phyloP scores from a whole-genome alignment of 805 yeast species.

The Teunomyces tritomae region DNA sequence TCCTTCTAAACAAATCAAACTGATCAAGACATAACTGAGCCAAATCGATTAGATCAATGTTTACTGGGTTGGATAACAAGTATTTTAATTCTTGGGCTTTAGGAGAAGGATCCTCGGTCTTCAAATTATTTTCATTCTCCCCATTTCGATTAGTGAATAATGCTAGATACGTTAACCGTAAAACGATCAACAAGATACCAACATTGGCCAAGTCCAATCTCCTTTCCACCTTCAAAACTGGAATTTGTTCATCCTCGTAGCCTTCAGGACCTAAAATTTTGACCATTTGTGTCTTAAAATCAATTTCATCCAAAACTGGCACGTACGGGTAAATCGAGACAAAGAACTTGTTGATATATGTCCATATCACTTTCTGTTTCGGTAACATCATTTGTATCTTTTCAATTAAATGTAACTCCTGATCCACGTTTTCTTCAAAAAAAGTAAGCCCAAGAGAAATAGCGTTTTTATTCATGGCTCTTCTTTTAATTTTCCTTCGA shows the following conservation, averaged over 20 bases:
- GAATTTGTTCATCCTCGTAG: slow-evolving; percentile 18
- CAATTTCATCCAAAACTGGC: slow-evolving; percentile 20
- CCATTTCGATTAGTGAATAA: slow-evolving; percentile 34
- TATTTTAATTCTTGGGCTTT: slow-evolving; percentile 20
- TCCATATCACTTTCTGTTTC: slow-evolving; percentile 13
- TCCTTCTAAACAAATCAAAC: slow-evolving; percentile 38
- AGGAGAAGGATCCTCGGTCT: slow-evolving; percentile 23
- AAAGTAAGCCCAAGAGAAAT: slow-evolving; percentile 34
- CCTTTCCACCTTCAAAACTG: slow-evolving; percentile 25
- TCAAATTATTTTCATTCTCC: slow-evolving; percentile 26
- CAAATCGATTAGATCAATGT: slow-evolving; percentile 18
- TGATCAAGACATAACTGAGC: slow-evolving; percentile 37
- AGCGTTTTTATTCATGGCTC: slow-evolving; percentile 26
- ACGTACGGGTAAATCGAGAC: slow-evolving; percentile 16
- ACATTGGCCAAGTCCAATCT: slow-evolving; percentile 33
- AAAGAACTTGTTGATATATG: slow-evolving; percentile 16
- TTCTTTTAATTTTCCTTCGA: not conserved
- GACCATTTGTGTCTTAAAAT: slow-evolving; percentile 13
- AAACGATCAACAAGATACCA: slow-evolving; percentile 31
- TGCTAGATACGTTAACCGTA: slow-evolving; percentile 35
- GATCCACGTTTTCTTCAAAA: slow-evolving; percentile 29
- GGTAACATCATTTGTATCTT: slow-evolving; percentile 16
- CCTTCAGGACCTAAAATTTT: slow-evolving; percentile 20
- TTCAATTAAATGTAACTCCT: slow-evolving; percentile 18
- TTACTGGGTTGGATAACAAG: slow-evolving; percentile 20